Evolutionary conservation across 192 early-diverging fungal species (phyloP), one percentile per base, ranked within the genome.

Genomic region (Backusella luteola): DNA sequence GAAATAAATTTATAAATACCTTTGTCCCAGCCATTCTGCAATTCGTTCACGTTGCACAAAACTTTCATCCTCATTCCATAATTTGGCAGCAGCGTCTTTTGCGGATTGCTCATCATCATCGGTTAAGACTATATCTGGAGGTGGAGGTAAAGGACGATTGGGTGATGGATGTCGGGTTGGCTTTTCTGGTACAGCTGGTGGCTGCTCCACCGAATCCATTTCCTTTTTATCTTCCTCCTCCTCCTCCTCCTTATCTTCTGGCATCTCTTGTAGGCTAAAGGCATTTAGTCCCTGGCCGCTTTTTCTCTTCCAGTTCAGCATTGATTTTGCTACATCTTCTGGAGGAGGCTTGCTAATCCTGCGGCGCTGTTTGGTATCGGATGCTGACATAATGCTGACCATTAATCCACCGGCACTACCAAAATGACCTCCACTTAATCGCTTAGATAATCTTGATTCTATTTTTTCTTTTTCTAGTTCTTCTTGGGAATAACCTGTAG

Each of bases 1-100:
- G 34, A 34, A 66, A 79, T 52, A 39, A 66, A 34, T 66, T 19
- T 42, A 15, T 26, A 72, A 49, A 67, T 82, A 84, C 83, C 56
- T 75, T 80, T 77, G 70, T 29, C 87, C 89, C 34, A 90, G 73
- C 71, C 84, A 90, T 59, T 85, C 84, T 6, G 89, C 77, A 23
- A 88, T 86, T 15, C 70, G 73, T 17, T 83, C 83, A 52, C 80
- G 84, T 39, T 77, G 73, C 21, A 86, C 70, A 73, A 88, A 86
- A 0, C 76, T 66, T 29, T 81, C 79, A 34, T 87, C 86, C 71
- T 90, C 89, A 32, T 74, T 39, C 82, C 82, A 83, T 12, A 79
- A 69, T 32, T 70, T 67, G 8, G 52, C 19, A 15, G 82, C 78
- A 44, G 73, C 36, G 0, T 39, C 59, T 29, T 77, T 79, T 21